Percentiles rank a stretch among this genome's conserved stretches.
These are phyloP conservation scores for Geotrichum klebahnii DNA, from an alignment of 1,139 yeast genomes.

Conservation along the genomic window DNA sequence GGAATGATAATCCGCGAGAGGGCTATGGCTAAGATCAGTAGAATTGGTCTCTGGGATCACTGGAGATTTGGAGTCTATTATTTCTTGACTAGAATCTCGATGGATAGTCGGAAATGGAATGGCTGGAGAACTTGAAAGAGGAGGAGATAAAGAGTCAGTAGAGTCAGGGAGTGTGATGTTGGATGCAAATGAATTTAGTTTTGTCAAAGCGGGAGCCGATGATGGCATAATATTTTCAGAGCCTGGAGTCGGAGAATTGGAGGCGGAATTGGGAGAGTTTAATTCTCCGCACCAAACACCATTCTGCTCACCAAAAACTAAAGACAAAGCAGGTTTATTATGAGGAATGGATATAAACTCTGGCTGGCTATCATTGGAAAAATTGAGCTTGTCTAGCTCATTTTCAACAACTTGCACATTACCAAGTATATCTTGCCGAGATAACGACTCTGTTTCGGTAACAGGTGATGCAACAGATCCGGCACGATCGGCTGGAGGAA, in stretches of 20 bases:
- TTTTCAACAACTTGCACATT: background rate
- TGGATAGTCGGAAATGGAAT: conserved; percentile 15
- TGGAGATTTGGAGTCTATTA: background rate
- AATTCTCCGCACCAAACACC: background rate
- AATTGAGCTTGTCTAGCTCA: background rate
- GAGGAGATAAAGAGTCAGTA: background rate
- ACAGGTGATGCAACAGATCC: conserved; percentile 8
- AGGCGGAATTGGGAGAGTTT: background rate
- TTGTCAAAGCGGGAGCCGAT: conserved; percentile 14
- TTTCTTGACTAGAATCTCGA: background rate
- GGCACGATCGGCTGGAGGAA: conserved; percentile 24
- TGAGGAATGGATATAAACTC: background rate
- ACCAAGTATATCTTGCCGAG: background rate
- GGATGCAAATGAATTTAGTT: conserved; percentile 9
- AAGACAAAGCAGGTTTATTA: conserved; percentile 2
- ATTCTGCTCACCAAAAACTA: conserved; percentile 4
- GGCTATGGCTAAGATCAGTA: too few relatives aligned
- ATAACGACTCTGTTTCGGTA: conserved; percentile 5
- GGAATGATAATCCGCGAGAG: too few relatives aligned
- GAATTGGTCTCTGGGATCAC: too few relatives aligned
- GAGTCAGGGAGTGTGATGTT: conserved; percentile 3
- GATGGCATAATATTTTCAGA: conserved; percentile 3
- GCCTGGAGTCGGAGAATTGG: background rate
- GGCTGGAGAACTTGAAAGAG: conserved; percentile 9
- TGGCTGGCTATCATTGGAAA: background rate